These are phyloP conservation scores for Trametes meyenii DNA, from an alignment of 768 basidiomycete species.

Conservation along the genomic window DNA sequence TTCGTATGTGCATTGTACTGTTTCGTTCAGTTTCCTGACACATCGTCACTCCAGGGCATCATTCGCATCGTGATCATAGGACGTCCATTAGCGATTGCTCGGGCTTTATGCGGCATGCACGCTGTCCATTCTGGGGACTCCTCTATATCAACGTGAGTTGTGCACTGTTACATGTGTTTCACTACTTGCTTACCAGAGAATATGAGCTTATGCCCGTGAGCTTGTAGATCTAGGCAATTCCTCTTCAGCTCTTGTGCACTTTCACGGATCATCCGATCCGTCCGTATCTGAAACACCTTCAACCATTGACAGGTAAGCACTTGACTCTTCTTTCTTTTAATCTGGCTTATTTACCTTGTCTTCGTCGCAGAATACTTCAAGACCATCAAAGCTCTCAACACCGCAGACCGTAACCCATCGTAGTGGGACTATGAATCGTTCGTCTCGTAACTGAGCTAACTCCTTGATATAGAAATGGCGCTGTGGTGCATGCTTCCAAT, in stretches of 20 bases:
- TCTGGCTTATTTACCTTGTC: neutral
- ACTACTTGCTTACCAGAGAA: too few species aligned
- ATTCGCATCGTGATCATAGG: slow-evolving; percentile 7
- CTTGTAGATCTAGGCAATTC: too few species aligned
- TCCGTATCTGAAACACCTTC: too few species aligned
- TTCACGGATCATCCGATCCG: too few species aligned
- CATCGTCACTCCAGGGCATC: slow-evolving; percentile 38
- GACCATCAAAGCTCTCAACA: slow-evolving; percentile 6
- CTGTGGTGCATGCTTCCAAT: slow-evolving; percentile 6
- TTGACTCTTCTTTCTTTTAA: neutral
- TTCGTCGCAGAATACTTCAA: neutral
- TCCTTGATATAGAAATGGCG: slow-evolving; percentile 25
- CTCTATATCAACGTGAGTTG: too few species aligned
- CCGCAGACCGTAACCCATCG: slow-evolving; percentile 15
- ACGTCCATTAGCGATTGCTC: slow-evolving; percentile 7
- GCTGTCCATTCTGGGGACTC: neutral
- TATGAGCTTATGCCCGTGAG: too few species aligned
- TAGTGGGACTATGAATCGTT: slow-evolving; percentile 23
- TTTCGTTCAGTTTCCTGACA: slow-evolving; percentile 48
- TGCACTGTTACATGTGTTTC: too few species aligned
- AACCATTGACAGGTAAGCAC: neutral
- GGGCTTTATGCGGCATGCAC: slow-evolving; percentile 6
- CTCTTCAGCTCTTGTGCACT: too few species aligned
- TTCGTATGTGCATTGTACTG: slow-evolving; percentile 51
- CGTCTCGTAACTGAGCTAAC: slow-evolving; percentile 11